These are phyloP conservation scores for Maudiozyma bulderi DNA, from an alignment of 805 yeast genomes.

Conservation along the genomic window DNA sequence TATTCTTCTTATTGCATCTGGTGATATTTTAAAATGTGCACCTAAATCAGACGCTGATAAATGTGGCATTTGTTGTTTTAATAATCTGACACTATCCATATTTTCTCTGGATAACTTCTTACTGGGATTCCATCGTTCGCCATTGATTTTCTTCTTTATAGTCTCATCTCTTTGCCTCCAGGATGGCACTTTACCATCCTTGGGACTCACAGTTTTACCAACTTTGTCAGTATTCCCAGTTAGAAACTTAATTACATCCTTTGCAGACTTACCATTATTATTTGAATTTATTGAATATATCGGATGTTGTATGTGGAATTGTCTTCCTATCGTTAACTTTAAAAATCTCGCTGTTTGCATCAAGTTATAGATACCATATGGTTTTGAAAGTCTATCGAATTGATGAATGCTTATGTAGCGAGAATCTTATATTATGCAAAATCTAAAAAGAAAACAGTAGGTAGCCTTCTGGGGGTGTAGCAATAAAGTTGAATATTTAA, in stretches of 20 bases:
- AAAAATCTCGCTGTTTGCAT: neutral
- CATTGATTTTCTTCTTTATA: slow-evolving; percentile 48
- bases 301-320: neutral
- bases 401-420: no score
- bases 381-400: no score
- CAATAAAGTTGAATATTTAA: no score
- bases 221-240: neutral
- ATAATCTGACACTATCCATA: slow-evolving; percentile 51
- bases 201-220: slow-evolving; percentile 3
- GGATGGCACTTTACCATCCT: slow-evolving; percentile 35
- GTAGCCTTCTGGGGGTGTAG: no score
- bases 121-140: slow-evolving; percentile 54
- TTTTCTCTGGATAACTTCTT: slow-evolving; percentile 58
- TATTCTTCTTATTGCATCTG: slow-evolving; percentile 75
- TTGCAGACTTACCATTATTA: neutral
- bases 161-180: slow-evolving; percentile 69
- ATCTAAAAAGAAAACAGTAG: no score
- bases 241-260: neutral
- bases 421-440: no score
- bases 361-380: no score
- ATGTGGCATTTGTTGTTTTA: slow-evolving; percentile 52
- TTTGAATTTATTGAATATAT: neutral
- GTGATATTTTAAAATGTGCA: slow-evolving; percentile 56
- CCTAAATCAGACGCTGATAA: slow-evolving; percentile 52
- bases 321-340: neutral